Base-by-base conservation (phyloP, 805 yeast genomes). In the Candida nitratophila region DNA sequence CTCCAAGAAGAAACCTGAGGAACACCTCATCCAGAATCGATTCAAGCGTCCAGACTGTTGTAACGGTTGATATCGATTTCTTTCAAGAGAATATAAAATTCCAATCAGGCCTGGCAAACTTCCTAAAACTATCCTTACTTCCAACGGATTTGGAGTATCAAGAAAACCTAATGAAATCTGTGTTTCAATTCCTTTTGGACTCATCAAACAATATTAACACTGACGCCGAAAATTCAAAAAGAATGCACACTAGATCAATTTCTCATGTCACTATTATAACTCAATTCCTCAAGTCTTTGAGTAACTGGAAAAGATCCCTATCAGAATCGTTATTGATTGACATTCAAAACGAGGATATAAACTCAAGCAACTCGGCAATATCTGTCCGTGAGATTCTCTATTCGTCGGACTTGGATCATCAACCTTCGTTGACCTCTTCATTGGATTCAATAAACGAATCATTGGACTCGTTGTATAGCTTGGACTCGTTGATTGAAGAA, bases 321-420 rank as follows among this genome's bases (percentile, higher is more conserved):
- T 57, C 58, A 2, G 60, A 57, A 35, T 41, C 54, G 3, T 37
- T 59, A 12, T 30, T 52, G 40, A 57, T 54, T 8, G 57, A 51
- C 16, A 49, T 40, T 15, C 41, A 22, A 20, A 47, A 41, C 12
- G 39, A 36, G 14, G 37, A 34, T n/a, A 22, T 15, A 4, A 24
- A 22, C 17, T 21, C 39, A 9, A 20, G 4, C 19, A 22, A 22
- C 15, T 15, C 30, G 15, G 12, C 30, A 15, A 7, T 22, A 11
- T 53, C 67, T 0, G 53, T 66, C 16, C 57, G 56, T 37, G 70
- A 66, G 27, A 59, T 63, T 15, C 46, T 64, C 33, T 56, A 53
- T 38, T 48, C 64, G 7, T 45, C 48, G 11, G 42, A 53, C 12
- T 43, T 52, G 15, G 21, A 37, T n/a, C 48, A 47, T 7, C 48